A percentile compares a stretch with the other conserved stretches of the same genome.
Evolutionary conservation across 768 basidiomycete species (phyloP).

Genomic region (Lentinula detonsa): DNA sequence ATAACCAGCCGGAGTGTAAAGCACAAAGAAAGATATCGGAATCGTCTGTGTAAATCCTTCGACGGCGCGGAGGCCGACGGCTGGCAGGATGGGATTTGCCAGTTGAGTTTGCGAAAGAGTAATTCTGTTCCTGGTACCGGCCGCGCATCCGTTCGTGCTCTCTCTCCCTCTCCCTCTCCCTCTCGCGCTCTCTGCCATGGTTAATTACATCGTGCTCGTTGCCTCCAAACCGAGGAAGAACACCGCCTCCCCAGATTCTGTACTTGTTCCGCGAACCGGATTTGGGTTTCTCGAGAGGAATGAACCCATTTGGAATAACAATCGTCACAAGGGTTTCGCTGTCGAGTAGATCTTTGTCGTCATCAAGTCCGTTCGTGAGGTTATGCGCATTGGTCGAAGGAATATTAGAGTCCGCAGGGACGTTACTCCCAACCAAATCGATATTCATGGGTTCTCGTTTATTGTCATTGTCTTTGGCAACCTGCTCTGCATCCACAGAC

Average conservation of each 20-base stretch:
- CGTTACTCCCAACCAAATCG: background rate
- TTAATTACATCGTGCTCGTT: background rate
- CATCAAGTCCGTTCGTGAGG: background rate
- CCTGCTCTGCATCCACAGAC: slow-evolving; percentile 4
- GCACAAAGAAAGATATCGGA: slow-evolving; percentile 67
- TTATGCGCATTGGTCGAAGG: background rate
- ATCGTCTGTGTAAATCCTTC: slow-evolving; percentile 75
- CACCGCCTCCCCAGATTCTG: slow-evolving; percentile 69
- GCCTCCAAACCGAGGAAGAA: slow-evolving; percentile 16
- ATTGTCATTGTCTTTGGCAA: background rate
- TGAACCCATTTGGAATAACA: slow-evolving; percentile 51
- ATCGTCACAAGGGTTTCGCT: slow-evolving; percentile 45
- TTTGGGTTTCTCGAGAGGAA: slow-evolving; percentile 48
- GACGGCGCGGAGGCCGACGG: slow-evolving; percentile 17
- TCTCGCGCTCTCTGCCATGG: background rate
- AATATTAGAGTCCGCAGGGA: slow-evolving; percentile 7
- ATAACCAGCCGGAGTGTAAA: slow-evolving; percentile 57
- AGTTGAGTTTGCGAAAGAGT: no score
- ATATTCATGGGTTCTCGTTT: background rate
- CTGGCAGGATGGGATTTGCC: background rate
- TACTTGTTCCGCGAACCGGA: slow-evolving; percentile 24
- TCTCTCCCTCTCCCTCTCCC: background rate
- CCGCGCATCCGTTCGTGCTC: background rate
- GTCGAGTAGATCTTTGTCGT: slow-evolving; percentile 24
- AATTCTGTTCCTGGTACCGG: background rate